phyloP scores from a whole-genome alignment of 108 stramenopile genomes.

The Thalassiosira profunda region DNA sequence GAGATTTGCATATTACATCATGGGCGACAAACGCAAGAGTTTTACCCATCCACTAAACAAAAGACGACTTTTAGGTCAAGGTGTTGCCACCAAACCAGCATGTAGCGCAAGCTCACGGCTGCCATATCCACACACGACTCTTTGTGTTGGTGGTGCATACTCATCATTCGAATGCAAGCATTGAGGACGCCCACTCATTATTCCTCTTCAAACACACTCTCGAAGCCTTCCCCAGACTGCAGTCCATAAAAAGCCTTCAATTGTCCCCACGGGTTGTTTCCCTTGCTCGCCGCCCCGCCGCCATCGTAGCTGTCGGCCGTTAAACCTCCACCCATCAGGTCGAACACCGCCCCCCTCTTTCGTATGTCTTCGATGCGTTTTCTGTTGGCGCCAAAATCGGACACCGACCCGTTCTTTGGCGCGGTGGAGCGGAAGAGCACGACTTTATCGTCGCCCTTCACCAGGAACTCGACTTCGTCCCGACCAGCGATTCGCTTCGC shows the following conservation, averaged over 20 bases:
- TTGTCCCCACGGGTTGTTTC: slow-evolving; percentile 71
- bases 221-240: slow-evolving; percentile 79
- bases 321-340: slow-evolving; percentile 76
- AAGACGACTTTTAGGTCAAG: too few species aligned
- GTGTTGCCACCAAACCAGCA: too few species aligned
- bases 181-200: too few species aligned
- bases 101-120: too few species aligned
- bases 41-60: too few species aligned
- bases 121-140: too few species aligned
- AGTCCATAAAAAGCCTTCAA: slow-evolving; percentile 90
- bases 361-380: slow-evolving; percentile 72
- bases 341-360: slow-evolving; percentile 68
- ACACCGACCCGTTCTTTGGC: slow-evolving; percentile 43
- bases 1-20: too few species aligned
- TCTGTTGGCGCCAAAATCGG: slow-evolving; percentile 73
- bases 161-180: too few species aligned
- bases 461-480: slow-evolving; percentile 75
- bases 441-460: slow-evolving; percentile 70
- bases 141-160: too few species aligned
- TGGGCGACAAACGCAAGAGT: too few species aligned
- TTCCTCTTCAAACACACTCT: slow-evolving; percentile 72
- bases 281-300: slow-evolving; percentile 31
- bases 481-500: slow-evolving; percentile 41
- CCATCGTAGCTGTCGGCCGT: slow-evolving; percentile 55
- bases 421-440: slow-evolving; percentile 65